Evolutionary conservation across 805 yeast genomes (phyloP).

Genomic region (Alloascoidea hylecoeti): DNA sequence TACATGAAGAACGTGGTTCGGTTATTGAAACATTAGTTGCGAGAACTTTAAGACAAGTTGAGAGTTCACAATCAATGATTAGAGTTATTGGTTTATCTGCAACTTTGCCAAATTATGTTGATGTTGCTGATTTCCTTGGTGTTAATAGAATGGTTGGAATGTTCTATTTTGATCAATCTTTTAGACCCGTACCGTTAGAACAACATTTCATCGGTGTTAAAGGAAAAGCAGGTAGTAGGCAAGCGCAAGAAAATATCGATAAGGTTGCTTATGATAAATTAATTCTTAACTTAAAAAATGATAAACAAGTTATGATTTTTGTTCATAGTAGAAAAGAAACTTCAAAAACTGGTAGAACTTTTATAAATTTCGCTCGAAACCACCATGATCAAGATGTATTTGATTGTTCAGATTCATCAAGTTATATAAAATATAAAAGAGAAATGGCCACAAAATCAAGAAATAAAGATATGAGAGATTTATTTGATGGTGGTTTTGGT

Average conservation of each 20-base stretch:
- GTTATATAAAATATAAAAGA: constrained; percentile 19
- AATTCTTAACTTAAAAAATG: constrained; percentile 46
- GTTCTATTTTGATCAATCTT: constrained; percentile 88
- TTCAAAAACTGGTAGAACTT: constrained; percentile 61
- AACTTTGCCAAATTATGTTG: constrained; percentile 80
- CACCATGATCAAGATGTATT: constrained; percentile 42
- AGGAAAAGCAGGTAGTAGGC: constrained; percentile 71
- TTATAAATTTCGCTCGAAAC: constrained; percentile 52
- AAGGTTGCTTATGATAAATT: constrained; percentile 65
- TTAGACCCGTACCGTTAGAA: constrained; percentile 86
- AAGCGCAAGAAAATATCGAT: constrained; percentile 47
- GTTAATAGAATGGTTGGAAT: constrained; percentile 84
- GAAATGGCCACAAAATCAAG: constrained; percentile 34
- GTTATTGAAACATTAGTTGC: constrained; percentile 94
- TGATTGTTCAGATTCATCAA: constrained; percentile 32
- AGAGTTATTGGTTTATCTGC: constrained; percentile 92
- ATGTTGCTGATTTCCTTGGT: constrained; percentile 89
- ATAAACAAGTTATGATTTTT: constrained; percentile 90
- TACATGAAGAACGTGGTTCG: constrained; percentile 97
- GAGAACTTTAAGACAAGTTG: constrained; percentile 88
- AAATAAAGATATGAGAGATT: constrained; percentile 67
- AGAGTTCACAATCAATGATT: constrained; percentile 85
- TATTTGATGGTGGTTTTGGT: constrained; percentile 76
- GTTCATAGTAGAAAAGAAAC: constrained; percentile 96
- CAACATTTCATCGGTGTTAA: constrained; percentile 80